Percentiles rank a stretch among this genome's conserved stretches.
These are phyloP conservation scores for Pythium phragmitis DNA, from an alignment of 352 stramenopile genomes.

Conservation along the genomic window DNA sequence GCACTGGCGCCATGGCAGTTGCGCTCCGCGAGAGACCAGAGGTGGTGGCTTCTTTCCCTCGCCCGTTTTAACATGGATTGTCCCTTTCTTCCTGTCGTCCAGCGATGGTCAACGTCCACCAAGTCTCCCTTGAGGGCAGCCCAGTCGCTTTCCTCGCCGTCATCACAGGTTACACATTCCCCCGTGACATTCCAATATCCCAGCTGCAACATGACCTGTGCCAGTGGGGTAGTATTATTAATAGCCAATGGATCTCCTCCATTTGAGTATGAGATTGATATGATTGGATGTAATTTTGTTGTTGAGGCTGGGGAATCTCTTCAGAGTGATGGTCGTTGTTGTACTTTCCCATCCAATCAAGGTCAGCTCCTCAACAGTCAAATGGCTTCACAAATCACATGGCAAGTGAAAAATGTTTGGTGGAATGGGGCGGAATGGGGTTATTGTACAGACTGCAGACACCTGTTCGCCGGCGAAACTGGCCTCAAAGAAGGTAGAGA, in stretches of 20 bases:
- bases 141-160: neutral
- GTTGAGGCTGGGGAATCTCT: neutral
- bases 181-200: conserved; percentile 3
- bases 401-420: neutral
- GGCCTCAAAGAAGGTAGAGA: conserved; percentile 5
- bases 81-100: neutral
- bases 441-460: neutral
- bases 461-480: conserved; percentile 2
- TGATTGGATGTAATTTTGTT: neutral
- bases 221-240: neutral
- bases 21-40: neutral
- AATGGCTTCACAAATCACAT: conserved; percentile 18
- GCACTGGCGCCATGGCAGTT: neutral
- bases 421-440: neutral
- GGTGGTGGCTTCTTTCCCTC: conserved; percentile 1
- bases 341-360: conserved; percentile 10
- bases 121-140: neutral
- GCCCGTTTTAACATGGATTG: neutral
- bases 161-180: neutral
- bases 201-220: conserved; percentile 10
- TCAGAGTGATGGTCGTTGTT: conserved; percentile 5
- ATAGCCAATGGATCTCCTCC: neutral
- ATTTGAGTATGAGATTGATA: neutral
- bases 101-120: neutral
- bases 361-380: neutral